Conservation (phyloP, 768 basidiomycete genomes). For the Pleurotus ostreatus region DNA sequence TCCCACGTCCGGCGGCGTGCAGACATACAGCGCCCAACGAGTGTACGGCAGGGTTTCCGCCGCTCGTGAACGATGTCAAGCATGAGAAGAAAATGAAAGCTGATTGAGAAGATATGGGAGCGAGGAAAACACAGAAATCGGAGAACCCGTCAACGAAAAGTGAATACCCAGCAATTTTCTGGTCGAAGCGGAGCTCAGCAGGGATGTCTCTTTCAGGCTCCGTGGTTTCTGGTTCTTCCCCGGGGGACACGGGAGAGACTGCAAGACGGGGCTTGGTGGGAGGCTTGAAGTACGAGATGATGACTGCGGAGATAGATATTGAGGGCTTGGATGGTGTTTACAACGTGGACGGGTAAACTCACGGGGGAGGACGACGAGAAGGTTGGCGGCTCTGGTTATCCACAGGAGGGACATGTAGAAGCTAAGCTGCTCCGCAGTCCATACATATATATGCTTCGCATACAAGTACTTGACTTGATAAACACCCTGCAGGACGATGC, state of each 20-base stretch:
- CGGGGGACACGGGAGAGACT: slow-evolving; percentile 14
- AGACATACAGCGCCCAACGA: slow-evolving; percentile 70
- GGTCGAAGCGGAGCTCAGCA: slow-evolving; percentile 66
- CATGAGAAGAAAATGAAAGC: slow-evolving; percentile 59
- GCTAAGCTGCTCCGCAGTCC: slow-evolving; percentile 63
- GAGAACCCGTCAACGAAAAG: slow-evolving; percentile 66
- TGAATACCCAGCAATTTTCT: slow-evolving; percentile 58
- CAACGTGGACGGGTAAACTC: slow-evolving; percentile 20
- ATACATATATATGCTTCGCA: slow-evolving; percentile 65
- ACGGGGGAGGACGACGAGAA: slow-evolving; percentile 69
- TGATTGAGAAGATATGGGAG: slow-evolving; percentile 43
- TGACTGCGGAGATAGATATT: slow-evolving; percentile 30
- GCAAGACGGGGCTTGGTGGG: slow-evolving; percentile 27
- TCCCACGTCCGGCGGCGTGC: slow-evolving; percentile 42
- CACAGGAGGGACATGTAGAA: slow-evolving; percentile 75
- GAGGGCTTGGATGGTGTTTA: neutral
- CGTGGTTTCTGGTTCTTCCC: neutral
- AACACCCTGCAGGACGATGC: slow-evolving; percentile 41
- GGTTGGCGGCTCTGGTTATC: slow-evolving; percentile 56
- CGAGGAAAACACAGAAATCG: slow-evolving; percentile 55
- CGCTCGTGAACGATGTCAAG: slow-evolving; percentile 62
- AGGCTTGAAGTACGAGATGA: slow-evolving; percentile 60
- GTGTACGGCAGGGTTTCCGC: slow-evolving; percentile 64
- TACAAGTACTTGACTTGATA: slow-evolving; percentile 78
- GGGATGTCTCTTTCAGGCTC: slow-evolving; percentile 33